A percentile compares a stretch with the other conserved stretches of the same genome.
Conservation (phyloP, 2,329 filamentous ascomycete genomes). For the Fusarium burgessii region DNA sequence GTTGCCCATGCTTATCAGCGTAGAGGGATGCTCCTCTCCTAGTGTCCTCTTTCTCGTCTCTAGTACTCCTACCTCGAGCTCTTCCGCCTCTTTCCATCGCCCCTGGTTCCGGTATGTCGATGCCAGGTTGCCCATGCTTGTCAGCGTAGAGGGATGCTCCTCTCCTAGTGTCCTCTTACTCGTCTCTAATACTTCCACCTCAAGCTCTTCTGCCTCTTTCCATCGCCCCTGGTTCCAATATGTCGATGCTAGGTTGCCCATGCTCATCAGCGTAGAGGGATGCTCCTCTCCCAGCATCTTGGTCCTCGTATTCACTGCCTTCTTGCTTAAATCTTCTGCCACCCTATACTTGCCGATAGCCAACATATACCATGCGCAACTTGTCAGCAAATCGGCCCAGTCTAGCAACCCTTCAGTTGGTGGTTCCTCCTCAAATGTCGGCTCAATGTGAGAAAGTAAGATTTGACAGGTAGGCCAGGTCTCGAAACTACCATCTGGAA, state of each 20-base stretch:
- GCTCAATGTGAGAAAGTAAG: constrained; percentile 15
- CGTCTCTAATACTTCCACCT: no score
- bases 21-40: not conserved
- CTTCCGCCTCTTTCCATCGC: no score
- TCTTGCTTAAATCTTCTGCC: not conserved
- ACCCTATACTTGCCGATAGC: not conserved
- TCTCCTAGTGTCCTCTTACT: not conserved
- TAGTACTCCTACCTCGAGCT: no score
- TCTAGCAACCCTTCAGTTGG: not conserved
- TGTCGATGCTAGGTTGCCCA: no score
- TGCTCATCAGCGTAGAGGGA: no score
- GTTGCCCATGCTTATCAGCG: no score
- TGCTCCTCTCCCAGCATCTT: not conserved
- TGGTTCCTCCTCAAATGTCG: not conserved
- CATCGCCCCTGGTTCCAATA: no score
- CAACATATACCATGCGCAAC: not conserved
- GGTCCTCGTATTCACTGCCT: not conserved
- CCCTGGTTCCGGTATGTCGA: no score
- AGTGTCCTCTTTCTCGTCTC: not conserved
- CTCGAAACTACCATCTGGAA: not conserved
- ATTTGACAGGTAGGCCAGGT: constrained; percentile 9
- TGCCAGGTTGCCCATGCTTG: no score
- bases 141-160: no score
- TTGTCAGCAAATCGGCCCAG: not conserved
- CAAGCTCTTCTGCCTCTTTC: no score